Evolutionary conservation across 805 yeast species (phyloP).

Genomic region (Candida yuanshanica): DNA sequence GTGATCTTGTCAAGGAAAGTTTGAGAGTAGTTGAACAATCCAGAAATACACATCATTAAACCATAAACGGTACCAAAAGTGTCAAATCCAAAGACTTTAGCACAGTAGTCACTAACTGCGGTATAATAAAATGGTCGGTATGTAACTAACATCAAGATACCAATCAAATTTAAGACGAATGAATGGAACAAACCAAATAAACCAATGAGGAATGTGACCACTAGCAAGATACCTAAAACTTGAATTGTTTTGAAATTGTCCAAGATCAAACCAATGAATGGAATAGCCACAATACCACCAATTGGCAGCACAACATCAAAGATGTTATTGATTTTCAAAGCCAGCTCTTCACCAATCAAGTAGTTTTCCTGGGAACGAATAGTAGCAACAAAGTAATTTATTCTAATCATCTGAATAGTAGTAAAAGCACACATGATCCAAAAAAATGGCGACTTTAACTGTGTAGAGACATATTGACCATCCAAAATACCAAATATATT

Average conservation of each 20-base stretch:
- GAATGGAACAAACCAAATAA: conserved; percentile 57
- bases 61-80: conserved; percentile 94
- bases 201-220: conserved; percentile 60
- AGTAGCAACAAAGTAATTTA: conserved; percentile 91
- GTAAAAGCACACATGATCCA: conserved; percentile 71
- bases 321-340: conserved; percentile 57
- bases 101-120: conserved; percentile 84
- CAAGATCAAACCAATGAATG: conserved; percentile 74
- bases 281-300: conserved; percentile 85
- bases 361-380: conserved; percentile 75
- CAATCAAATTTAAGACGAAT: conserved; percentile 49
- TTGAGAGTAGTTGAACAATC: conserved; percentile 72
- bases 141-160: conserved; percentile 66
- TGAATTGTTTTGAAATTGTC: conserved; percentile 66
- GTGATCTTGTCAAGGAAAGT: conserved; percentile 65
- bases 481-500: conserved; percentile 73
- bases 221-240: conserved; percentile 46
- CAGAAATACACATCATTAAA: conserved; percentile 73
- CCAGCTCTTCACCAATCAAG: conserved; percentile 49
- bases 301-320: conserved; percentile 84
- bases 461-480: conserved; percentile 44
- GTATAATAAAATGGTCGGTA: conserved; percentile 93
- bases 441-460: conserved; percentile 64
- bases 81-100: conserved; percentile 88
- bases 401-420: conserved; percentile 82